phyloP scores from a whole-genome alignment of 2,329 filamentous ascomycete genomes.

The Sarocladiaceae sp. region DNA sequence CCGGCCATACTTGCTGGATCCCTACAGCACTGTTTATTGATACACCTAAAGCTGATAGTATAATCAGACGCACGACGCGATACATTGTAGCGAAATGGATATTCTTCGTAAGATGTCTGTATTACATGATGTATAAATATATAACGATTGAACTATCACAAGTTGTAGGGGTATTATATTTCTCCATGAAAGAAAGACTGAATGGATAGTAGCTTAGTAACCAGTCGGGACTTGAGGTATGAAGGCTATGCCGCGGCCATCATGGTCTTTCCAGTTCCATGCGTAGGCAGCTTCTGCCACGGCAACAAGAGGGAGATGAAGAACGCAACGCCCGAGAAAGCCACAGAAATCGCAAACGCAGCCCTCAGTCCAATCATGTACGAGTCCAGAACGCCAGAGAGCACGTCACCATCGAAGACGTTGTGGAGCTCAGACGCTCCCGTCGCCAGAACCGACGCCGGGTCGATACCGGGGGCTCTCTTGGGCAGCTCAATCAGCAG shows the following conservation, averaged over 20 bases:
- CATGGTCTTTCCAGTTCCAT: neutral
- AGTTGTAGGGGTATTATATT: neutral
- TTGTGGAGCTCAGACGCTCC: slow-evolving; percentile 44
- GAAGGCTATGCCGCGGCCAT: neutral
- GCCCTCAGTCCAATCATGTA: slow-evolving; percentile 57
- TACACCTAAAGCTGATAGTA: too few species aligned
- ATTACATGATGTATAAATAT: neutral
- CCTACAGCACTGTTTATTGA: too few species aligned
- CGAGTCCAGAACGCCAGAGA: slow-evolving; percentile 43
- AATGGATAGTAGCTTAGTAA: neutral
- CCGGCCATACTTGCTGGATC: too few species aligned
- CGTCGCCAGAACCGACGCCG: slow-evolving; percentile 21
- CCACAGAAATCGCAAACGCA: slow-evolving; percentile 43
- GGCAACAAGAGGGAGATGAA: neutral
- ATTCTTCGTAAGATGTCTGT: neutral
- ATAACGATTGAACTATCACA: neutral
- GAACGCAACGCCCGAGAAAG: slow-evolving; percentile 17
- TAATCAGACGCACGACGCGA: neutral
- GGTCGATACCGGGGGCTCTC: slow-evolving; percentile 23
- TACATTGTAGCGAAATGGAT: neutral
- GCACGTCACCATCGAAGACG: slow-evolving; percentile 34
- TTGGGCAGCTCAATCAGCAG: slow-evolving; percentile 21
- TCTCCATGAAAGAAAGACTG: neutral
- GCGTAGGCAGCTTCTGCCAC: neutral
- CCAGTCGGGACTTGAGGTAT: neutral